Percentiles rank a stretch among this genome's conserved stretches.
phyloP scores from a whole-genome alignment of 2,329 filamentous ascomycete genomes.

The Nectriaceae sp. region DNA sequence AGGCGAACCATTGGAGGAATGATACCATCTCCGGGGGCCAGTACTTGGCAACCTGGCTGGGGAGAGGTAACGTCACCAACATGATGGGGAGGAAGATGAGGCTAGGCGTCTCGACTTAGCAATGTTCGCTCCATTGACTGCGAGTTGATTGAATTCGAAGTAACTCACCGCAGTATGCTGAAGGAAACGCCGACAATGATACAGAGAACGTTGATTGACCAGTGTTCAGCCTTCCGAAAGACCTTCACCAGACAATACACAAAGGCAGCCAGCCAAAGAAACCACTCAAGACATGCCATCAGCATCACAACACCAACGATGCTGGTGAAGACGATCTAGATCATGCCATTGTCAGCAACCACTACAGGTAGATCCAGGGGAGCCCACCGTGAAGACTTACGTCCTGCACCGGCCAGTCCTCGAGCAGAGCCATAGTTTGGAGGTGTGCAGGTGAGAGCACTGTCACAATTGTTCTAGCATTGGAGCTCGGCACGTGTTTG shows the following conservation, averaged over 20 bases:
- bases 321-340: conserved; percentile 79
- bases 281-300: conserved; percentile 87
- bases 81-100: conserved; percentile 89
- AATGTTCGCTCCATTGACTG: background rate
- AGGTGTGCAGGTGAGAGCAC: background rate
- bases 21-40: conserved; percentile 71
- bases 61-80: conserved; percentile 87
- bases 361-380: no score
- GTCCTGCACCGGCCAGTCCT: conserved; percentile 53
- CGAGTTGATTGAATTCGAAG: background rate
- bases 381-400: conserved; percentile 30
- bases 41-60: conserved; percentile 67
- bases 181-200: conserved; percentile 75
- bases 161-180: conserved; percentile 67
- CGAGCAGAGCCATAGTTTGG: conserved; percentile 48
- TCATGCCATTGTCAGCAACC: background rate
- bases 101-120: conserved; percentile 44
- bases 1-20: conserved; percentile 90
- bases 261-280: conserved; percentile 93
- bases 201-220: conserved; percentile 79
- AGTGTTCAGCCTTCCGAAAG: conserved; percentile 85
- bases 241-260: conserved; percentile 89
- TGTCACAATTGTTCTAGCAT: no score
- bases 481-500: no score
- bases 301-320: conserved; percentile 82